These are phyloP conservation scores for Diversispora eburnea DNA, from an alignment of 192 early-diverging fungal genomes.

Conservation along the genomic window DNA sequence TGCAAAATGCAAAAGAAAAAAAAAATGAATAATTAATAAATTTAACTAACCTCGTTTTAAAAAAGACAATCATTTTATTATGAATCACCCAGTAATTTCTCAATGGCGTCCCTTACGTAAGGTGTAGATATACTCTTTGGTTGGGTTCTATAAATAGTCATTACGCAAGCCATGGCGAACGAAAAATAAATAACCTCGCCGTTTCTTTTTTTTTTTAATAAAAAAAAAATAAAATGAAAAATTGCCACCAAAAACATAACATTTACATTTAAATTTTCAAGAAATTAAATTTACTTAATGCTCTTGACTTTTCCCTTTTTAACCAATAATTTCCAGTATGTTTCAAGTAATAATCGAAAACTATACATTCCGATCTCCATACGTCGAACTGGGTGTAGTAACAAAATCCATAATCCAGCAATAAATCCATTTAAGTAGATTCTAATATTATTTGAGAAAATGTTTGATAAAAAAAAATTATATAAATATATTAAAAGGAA, in stretches of 20 bases:
- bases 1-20: too few species aligned
- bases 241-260: background rate
- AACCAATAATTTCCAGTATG: slow-evolving; percentile 31
- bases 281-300: background rate
- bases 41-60: too few species aligned
- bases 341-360: slow-evolving; percentile 34
- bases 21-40: too few species aligned
- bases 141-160: slow-evolving; percentile 15
- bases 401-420: slow-evolving; percentile 33
- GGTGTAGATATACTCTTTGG: slow-evolving; percentile 8
- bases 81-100: background rate
- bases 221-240: background rate
- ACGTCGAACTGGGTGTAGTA: slow-evolving; percentile 25
- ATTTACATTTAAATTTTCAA: background rate
- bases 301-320: slow-evolving; percentile 28
- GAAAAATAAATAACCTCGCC: slow-evolving; percentile 22
- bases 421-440: slow-evolving; percentile 36
- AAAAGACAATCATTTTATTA: too few species aligned
- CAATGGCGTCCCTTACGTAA: background rate
- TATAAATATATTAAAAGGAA: background rate
- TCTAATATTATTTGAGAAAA: slow-evolving; percentile 18
- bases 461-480: background rate
- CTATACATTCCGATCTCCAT: slow-evolving; percentile 33
- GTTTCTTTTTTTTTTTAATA: too few species aligned
- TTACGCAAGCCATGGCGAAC: slow-evolving; percentile 5